Conservation (phyloP, 2,329 filamentous ascomycete species). For the Aspergillus fumigatiaffinis region DNA sequence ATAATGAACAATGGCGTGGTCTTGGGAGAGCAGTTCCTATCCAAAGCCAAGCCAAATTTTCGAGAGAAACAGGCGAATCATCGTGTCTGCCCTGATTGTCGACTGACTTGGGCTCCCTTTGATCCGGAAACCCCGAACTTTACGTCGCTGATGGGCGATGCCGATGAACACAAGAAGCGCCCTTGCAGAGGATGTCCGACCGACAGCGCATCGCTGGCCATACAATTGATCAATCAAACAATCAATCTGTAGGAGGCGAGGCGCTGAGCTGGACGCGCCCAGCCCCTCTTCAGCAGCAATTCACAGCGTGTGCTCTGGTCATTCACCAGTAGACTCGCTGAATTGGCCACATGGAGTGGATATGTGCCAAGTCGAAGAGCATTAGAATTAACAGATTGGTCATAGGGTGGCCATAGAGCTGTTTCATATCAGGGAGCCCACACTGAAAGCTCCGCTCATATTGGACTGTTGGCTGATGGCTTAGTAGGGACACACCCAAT, state of each 20-base stretch:
- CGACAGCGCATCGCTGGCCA: not conserved
- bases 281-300: not conserved
- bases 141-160: not conserved
- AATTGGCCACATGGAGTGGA: not conserved
- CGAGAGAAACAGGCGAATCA: not conserved
- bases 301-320: not conserved
- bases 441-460: constrained; percentile 7
- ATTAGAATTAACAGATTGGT: not conserved
- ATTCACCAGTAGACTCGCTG: not conserved
- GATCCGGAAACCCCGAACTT: not conserved
- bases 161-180: not conserved
- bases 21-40: constrained; percentile 5
- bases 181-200: not conserved
- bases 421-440: constrained; percentile 9
- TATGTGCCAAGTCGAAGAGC: not conserved
- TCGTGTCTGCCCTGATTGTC: not conserved
- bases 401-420: not conserved
- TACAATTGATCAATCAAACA: not conserved
- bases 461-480: constrained; percentile 2
- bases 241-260: not conserved
- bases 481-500: constrained; percentile 2
- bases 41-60: constrained; percentile 8
- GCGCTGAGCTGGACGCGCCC: not conserved
- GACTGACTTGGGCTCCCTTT: not conserved
- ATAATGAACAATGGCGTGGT: constrained; percentile 15